These are phyloP conservation scores for Chlorella sp. DNA, from an alignment of 139 green algal species.

Conservation along the genomic window DNA sequence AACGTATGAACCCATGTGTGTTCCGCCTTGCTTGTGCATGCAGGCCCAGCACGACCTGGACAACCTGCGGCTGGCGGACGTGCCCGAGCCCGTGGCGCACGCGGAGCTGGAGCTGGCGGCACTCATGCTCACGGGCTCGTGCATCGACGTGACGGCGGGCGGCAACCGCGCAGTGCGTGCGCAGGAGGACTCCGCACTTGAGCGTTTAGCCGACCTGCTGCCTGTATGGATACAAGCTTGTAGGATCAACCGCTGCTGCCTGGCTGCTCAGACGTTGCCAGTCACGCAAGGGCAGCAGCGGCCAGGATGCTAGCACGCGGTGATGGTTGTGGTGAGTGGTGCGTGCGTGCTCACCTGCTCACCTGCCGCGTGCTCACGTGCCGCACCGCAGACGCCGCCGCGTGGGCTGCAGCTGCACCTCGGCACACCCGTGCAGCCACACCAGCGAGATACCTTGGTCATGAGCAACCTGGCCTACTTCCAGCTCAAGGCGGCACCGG, in stretches of 20 bases:
- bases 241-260: too few species aligned
- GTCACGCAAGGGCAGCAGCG: too few species aligned
- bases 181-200: too few species aligned
- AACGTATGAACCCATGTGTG: too few species aligned
- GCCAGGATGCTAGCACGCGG: too few species aligned
- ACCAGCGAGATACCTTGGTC: constrained; percentile 85
- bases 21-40: not conserved
- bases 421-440: constrained; percentile 35
- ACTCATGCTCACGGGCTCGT: constrained; percentile 88
- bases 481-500: constrained; percentile 87
- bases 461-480: constrained; percentile 99
- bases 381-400: constrained; percentile 53
- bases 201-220: too few species aligned
- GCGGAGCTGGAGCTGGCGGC: constrained; percentile 87
- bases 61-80: constrained; percentile 83
- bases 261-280: too few species aligned
- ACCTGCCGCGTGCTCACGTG: not conserved
- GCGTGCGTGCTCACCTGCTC: too few species aligned
- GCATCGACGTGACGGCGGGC: constrained; percentile 47
- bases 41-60: constrained; percentile 74
- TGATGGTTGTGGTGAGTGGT: too few species aligned
- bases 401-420: constrained; percentile 88
- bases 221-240: too few species aligned
- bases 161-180: not conserved
- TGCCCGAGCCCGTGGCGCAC: constrained; percentile 39